phyloP scores from a whole-genome alignment of 2,329 filamentous ascomycete genomes.

The Arthrobotrys entomopaga region DNA sequence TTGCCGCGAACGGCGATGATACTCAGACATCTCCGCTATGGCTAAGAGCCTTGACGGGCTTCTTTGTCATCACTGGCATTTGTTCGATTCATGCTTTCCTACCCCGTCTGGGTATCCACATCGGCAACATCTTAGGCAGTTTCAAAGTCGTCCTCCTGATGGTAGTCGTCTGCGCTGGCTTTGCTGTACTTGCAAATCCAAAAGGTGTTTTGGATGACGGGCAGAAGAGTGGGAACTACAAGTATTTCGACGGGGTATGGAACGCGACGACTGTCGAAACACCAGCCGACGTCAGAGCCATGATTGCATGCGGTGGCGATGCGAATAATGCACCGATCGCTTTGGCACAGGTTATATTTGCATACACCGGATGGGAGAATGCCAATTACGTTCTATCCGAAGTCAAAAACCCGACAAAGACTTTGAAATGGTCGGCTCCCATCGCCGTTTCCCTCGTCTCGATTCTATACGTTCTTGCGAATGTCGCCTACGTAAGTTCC shows the following conservation, averaged over 20 bases:
- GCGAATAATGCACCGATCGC: conserved; percentile 49
- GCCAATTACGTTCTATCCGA: conserved; percentile 72
- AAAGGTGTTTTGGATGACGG: conserved; percentile 28
- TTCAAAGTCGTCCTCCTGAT: conserved; percentile 61
- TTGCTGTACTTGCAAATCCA: conserved; percentile 59
- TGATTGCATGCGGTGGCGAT: conserved; percentile 43
- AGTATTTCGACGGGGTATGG: conserved; percentile 44
- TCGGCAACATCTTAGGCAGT: conserved; percentile 61
- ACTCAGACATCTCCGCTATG: conserved; percentile 32
- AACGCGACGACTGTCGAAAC: conserved; percentile 50
- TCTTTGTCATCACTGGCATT: conserved; percentile 55
- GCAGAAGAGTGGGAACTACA: conserved; percentile 40
- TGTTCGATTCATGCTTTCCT: conserved; percentile 61
- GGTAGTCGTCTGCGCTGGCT: conserved; percentile 61
- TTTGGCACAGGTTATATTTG: conserved; percentile 70
- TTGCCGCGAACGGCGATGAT: conserved; percentile 33
- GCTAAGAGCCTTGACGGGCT: conserved; percentile 41
- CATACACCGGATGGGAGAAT: conserved; percentile 73
- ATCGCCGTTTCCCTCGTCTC: conserved; percentile 70
- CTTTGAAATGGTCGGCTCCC: conserved; percentile 69
- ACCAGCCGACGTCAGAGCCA: conserved; percentile 25
- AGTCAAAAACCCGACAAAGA: conserved; percentile 68
- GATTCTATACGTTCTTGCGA: conserved; percentile 72
- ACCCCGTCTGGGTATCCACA: conserved; percentile 60
- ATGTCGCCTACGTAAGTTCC: conserved; percentile 68